A percentile compares a stretch with the other conserved stretches of the same genome.
phyloP scores from a whole-genome alignment of 1,284 basidiomycete genomes.

The Baeospora myosura region DNA sequence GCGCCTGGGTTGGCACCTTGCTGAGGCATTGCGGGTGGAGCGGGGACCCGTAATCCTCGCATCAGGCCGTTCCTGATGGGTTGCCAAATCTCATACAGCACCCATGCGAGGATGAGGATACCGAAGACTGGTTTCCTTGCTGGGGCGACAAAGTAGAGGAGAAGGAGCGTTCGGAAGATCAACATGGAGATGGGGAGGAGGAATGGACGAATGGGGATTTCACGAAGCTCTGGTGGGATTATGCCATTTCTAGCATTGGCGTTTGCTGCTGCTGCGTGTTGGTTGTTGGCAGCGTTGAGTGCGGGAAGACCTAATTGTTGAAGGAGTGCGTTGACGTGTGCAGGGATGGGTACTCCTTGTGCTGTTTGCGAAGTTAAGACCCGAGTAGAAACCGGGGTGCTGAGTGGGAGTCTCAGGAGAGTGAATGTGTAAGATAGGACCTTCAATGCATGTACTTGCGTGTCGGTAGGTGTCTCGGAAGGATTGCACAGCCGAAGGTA shows the following conservation, averaged over 20 bases:
- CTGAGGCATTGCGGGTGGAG: not conserved
- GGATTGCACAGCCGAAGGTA: slow-evolving; percentile 52
- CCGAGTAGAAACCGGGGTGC: slow-evolving; percentile 18
- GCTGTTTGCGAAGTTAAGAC: slow-evolving; percentile 20
- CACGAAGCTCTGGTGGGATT: not conserved
- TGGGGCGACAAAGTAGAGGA: slow-evolving; percentile 76
- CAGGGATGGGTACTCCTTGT: slow-evolving; percentile 24
- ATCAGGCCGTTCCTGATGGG: slow-evolving; percentile 25
- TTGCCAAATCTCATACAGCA: slow-evolving; percentile 71
- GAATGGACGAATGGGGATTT: slow-evolving; percentile 37
- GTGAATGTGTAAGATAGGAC: slow-evolving; percentile 69
- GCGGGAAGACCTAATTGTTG: slow-evolving; percentile 55
- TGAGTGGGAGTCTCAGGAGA: slow-evolving; percentile 26
- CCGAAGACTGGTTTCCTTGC: slow-evolving; percentile 68
- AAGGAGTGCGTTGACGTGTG: slow-evolving; percentile 51
- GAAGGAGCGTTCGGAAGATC: slow-evolving; percentile 56
- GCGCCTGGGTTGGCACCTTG: not conserved
- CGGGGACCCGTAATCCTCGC: not conserved
- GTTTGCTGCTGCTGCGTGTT: slow-evolving; percentile 19
- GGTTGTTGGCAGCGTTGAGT: slow-evolving; percentile 30
- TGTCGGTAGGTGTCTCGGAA: slow-evolving; percentile 43
- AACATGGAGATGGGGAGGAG: slow-evolving; percentile 62
- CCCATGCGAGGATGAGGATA: slow-evolving; percentile 59
- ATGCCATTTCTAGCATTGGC: not conserved
- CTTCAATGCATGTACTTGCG: slow-evolving; percentile 61